Conservation (phyloP, 768 basidiomycete genomes). For the Amanita pseudoporphyria region DNA sequence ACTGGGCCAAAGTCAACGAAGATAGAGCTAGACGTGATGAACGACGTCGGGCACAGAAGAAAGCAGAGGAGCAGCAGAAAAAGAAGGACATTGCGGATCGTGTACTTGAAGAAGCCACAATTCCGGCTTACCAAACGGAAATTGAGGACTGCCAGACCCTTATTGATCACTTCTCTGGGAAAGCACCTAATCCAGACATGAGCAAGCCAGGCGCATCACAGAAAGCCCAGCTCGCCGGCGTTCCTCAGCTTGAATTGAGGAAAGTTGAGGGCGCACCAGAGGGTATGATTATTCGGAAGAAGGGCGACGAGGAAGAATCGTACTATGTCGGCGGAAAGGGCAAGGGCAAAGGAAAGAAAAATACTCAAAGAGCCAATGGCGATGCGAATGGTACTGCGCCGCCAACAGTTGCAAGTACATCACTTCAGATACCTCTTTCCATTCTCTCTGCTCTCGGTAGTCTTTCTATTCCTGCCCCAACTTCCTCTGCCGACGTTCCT, state of each 20-base stretch:
- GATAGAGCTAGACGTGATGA: conserved; percentile 82
- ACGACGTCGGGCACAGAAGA: conserved; percentile 62
- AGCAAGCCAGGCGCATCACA: conserved; percentile 31
- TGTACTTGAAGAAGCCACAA: conserved; percentile 81
- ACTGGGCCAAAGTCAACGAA: conserved; percentile 79
- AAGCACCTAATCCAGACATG: conserved; percentile 35
- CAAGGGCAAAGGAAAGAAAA: conserved; percentile 56
- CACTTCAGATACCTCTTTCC: conserved; percentile 71
- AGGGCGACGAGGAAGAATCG: conserved; percentile 81
- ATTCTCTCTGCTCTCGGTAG: conserved; percentile 81
- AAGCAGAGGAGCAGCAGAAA: conserved; percentile 69
- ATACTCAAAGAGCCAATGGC: conserved; percentile 19
- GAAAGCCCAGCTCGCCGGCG: conserved; percentile 44
- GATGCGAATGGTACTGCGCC: conserved; percentile 17
- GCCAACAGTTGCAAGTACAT: conserved; percentile 13
- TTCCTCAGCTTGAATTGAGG: conserved; percentile 76
- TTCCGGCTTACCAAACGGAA: conserved; percentile 84
- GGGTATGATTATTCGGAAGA: conserved; percentile 72
- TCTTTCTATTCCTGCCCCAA: conserved; percentile 86
- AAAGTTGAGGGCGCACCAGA: conserved; percentile 69
- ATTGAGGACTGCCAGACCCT: conserved; percentile 96
- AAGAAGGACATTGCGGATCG: conserved; percentile 71
- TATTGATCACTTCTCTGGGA: conserved; percentile 76
- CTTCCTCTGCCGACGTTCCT: conserved; percentile 62
- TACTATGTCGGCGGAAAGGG: conserved; percentile 73